Percentiles rank a stretch among this genome's conserved stretches.
Evolutionary conservation across 306 rosid genomes (phyloP).

Genomic region (Citrullus amarus): DNA sequence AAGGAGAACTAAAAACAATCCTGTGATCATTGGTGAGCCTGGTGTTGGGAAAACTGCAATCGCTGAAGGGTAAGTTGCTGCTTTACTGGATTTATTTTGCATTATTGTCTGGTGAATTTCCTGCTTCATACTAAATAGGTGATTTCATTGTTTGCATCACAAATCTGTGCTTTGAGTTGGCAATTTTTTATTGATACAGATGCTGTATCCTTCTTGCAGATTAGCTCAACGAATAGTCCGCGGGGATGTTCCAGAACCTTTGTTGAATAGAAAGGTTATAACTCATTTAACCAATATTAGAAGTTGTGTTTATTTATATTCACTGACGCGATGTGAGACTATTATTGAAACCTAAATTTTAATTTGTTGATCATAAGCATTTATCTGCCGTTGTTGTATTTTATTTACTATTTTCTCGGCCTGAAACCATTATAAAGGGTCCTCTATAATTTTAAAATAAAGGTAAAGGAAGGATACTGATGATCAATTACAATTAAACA

Average conservation of each 20-base stretch:
- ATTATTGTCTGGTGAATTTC: not conserved
- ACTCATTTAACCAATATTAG: not conserved
- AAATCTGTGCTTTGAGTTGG: not conserved
- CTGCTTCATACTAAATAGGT: not conserved
- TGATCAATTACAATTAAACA: not conserved
- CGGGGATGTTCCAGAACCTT: slow-evolving; percentile 95
- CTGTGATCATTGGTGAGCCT: slow-evolving; percentile 95
- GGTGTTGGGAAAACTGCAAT: slow-evolving; percentile 99
- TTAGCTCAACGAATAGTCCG: slow-evolving; percentile 95
- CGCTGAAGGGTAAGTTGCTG: slow-evolving; percentile 79
- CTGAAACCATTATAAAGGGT: not conserved
- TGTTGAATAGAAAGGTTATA: slow-evolving; percentile 75
- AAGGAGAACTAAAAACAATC: slow-evolving; percentile 93
- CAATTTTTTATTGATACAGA: not conserved
- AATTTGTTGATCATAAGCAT: not conserved
- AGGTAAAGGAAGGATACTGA: not conserved
- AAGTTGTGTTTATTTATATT: not conserved
- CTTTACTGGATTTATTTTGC: not conserved
- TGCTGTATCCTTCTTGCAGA: slow-evolving; percentile 30
- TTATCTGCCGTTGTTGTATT: not conserved
- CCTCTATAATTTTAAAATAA: not conserved
- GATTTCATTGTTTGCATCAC: not conserved
- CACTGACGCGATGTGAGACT: not conserved
- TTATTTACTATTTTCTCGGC: not conserved
- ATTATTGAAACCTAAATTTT: not conserved